Evolutionary conservation across 805 yeast species (phyloP), one percentile per base, ranked within the genome.

Genomic region (Candida krabiensis): DNA sequence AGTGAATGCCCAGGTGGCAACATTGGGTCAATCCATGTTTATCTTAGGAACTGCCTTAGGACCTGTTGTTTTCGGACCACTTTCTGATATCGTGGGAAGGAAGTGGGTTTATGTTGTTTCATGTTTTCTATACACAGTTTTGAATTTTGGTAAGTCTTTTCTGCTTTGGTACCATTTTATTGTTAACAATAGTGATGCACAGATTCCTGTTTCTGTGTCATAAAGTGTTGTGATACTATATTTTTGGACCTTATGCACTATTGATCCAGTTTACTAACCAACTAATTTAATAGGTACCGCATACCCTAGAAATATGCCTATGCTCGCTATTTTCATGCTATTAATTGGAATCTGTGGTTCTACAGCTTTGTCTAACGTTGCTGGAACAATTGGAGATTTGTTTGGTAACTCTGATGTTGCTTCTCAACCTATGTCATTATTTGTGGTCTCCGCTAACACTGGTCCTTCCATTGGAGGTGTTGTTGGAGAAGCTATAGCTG

Each of bases 401-500:
- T 62, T 62, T 34, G 60, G 60, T 43, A 50, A 53, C 40, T 51
- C 65, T 4, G 66, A 61, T 44, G 58, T 46, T 33, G 66, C 67
- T 12, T 55, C 64, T 14, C 65, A 60, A 40, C 61, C 66, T 29
- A 61, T 62, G 66, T 60, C 63, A 5, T 33, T 60, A 3, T 62
- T 62, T 29, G 67, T 62, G 13, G 52, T 54, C 41, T 49, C 61
- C 26, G 66, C 66, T 28, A 61, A 62, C 47, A 52, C 61, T 21
- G 67, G 67, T 38, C 66, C 67, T 26, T 57, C 63, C 12, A 35
- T 62, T 30, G 67, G 67, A 40, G 63, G 65, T 43, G 60, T 63
- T 31, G 57, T 61, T 31, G 67, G 67, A 41, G 65, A 62, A 45
- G 64, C 64, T 33, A 60, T 62, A 28, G 46, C 50, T 16, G 61